Conservation (phyloP, 2,329 filamentous ascomycete genomes). For the Diaporthe aspalathi region DNA sequence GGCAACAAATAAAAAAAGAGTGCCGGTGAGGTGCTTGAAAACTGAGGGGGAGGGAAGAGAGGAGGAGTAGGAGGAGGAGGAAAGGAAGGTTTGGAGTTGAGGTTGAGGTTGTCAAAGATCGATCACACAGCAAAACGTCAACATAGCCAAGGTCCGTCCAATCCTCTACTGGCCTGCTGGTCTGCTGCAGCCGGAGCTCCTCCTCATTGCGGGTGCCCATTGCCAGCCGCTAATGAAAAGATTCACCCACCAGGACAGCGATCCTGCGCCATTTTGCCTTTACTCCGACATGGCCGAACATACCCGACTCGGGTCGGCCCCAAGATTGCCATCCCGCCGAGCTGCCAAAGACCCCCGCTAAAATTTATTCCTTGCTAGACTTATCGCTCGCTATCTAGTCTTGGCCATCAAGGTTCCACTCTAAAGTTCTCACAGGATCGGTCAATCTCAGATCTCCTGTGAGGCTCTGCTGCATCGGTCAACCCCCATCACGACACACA, state of each 20-base stretch:
- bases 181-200: conserved; percentile 13
- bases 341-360: background rate
- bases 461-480: background rate
- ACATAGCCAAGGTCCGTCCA: background rate
- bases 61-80: background rate
- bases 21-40: conserved; percentile 20
- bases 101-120: conserved; percentile 22
- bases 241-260: conserved; percentile 34
- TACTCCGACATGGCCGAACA: conserved; percentile 38
- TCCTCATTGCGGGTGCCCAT: conserved; percentile 16
- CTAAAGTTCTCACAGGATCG: background rate
- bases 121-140: conserved; percentile 24
- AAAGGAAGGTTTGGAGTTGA: background rate
- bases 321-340: conserved; percentile 21
- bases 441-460: background rate
- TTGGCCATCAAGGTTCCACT: conserved; percentile 38
- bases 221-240: conserved; percentile 39
- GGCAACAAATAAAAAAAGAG: conserved; percentile 29
- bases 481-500: background rate
- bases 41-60: background rate
- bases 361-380: conserved; percentile 4
- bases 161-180: too few species aligned
- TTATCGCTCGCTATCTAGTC: background rate
- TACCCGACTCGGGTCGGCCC: conserved; percentile 38
- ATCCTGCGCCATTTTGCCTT: conserved; percentile 38